These are phyloP conservation scores for Colletotrichum salicis DNA, from an alignment of 2,329 filamentous ascomycete genomes.

Conservation along the genomic window DNA sequence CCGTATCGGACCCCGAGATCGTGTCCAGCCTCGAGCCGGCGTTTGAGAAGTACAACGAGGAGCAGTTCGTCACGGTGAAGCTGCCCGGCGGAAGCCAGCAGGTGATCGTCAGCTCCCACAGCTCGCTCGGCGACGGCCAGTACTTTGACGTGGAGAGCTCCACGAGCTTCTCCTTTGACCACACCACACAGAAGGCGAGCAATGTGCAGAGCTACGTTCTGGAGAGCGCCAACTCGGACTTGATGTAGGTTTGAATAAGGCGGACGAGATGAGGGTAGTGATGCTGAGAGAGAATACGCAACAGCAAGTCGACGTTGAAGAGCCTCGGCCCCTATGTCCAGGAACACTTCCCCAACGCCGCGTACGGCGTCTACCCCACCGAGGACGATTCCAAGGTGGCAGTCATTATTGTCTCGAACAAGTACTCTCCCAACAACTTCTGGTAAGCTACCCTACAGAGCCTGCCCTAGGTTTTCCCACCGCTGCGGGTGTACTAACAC, in stretches of 20 bases:
- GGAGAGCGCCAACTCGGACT: slow-evolving; percentile 79
- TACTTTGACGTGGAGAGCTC: slow-evolving; percentile 93
- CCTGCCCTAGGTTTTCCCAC: too few species aligned
- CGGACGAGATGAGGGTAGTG: not conserved
- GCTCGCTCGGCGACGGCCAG: slow-evolving; percentile 79
- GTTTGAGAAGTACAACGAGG: slow-evolving; percentile 95
- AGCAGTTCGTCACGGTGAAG: slow-evolving; percentile 89
- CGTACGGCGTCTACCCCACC: slow-evolving; percentile 84
- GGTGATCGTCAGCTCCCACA: slow-evolving; percentile 88
- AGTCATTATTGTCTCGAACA: slow-evolving; percentile 89
- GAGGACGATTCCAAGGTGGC: slow-evolving; percentile 81
- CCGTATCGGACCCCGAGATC: slow-evolving; percentile 74
- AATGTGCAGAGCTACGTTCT: slow-evolving; percentile 81
- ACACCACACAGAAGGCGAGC: slow-evolving; percentile 86
- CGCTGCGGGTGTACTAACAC: not conserved
- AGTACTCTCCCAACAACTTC: slow-evolving; percentile 98
- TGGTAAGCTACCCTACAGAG: slow-evolving; percentile 65
- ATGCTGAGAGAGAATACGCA: slow-evolving; percentile 37
- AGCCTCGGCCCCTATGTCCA: slow-evolving; percentile 78
- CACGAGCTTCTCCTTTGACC: slow-evolving; percentile 90
- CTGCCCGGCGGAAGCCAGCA: slow-evolving; percentile 83
- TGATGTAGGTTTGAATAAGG: slow-evolving; percentile 71
- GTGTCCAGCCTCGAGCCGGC: slow-evolving; percentile 81
- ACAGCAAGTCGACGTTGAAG: slow-evolving; percentile 85
- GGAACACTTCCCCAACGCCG: slow-evolving; percentile 88